Evolutionary conservation across 2,329 filamentous ascomycete species (phyloP), one percentile per base, ranked within the genome.

Genomic region (Pezicula carpinea): DNA sequence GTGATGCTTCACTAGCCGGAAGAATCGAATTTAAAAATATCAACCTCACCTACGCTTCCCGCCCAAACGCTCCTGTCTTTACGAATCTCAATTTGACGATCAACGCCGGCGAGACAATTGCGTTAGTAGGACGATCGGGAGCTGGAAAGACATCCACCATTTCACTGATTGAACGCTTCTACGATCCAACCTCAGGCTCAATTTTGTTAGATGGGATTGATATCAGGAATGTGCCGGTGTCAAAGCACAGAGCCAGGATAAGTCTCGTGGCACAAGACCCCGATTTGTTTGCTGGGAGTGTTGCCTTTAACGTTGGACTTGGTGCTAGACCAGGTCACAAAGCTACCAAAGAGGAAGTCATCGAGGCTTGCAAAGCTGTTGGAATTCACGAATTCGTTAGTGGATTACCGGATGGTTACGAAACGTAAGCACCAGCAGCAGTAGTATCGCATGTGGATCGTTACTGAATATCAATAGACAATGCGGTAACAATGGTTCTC

Each of bases 301-400:
- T 82, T 21, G 67, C 64, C 3, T 80, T 80, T 64, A 82, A 82
- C 59, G 67, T 82, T 19, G 68, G 70, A 0, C 66, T 82, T 1
- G 79, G 79, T 6, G 71, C 73, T 0, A 69, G 72, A 3, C 80
- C 80, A 1, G 75, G 72, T 11, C 68, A 75, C 35, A 72, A 74
- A 23, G 76, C 77, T 1, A 76, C 74, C 0, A 69, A 79, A 41
- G 75, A 71, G 13, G 83, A 87, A 39, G 80, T 88, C 42, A 73
- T 82, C 51, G 76, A 79, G 44, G 84, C 85, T 0, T 87, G 83
- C 59, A 75, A 75, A 50, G 66, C 85, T 14, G 83, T 83, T 21
- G 83, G 85, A 55, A 85, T 89, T 51, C 83, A 88, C 64, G 80
- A 87, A 21, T 80, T 77, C 19, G 84, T 89, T 54, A 66, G 70